Base-by-base conservation (phyloP, 192 early-diverging fungal genomes). In the Backusella psychrophila region DNA sequence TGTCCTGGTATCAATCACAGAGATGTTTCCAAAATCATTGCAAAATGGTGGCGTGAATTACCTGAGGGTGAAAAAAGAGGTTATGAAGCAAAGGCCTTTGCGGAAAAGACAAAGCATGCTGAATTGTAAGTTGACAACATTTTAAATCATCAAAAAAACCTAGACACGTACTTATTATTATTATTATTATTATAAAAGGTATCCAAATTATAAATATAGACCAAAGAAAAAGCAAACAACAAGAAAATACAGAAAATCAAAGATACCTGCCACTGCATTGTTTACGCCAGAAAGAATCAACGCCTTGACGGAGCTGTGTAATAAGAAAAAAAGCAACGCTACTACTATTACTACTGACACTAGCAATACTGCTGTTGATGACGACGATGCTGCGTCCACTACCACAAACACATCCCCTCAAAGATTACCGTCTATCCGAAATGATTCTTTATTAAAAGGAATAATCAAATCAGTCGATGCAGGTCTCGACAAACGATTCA, bases 21-120 rank as follows among this genome's bases (percentile, higher is more conserved):
- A 56, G 85, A 89, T 36, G 84, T 91, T 23, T 90, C 88, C 31
- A 83, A 85, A 41, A 89, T 91, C 44, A 87, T 89, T 65, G 89
- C 85, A 1, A 83, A 89, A n/a, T 84, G 86, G 75, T 92, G 91
- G 91, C 78, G 82, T 19, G 81, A 84, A n/a, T 84, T 88, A 52
- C 36, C 84, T 17, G 83, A 87, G 44, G 71, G 78, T 6, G 85
- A 88, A 66, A 92, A 90, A 72, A 79, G 84, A 17, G 76, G 78
- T 36, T 93, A 90, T 59, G 75, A 82, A 1, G 36, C 69, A 38
- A 83, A 86, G 74, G 87, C 90, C 4, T 82, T 80, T 39, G 29
- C 74, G 14, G 84, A 79, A 11, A 86, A 89, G 29, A 74, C 78
- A 31, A 85, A 87, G 31, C 90, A 91, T 74, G 77, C 71, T 19